Evolutionary conservation across 2,329 filamentous ascomycete genomes (phyloP), one percentile per base, ranked within the genome.

Genomic region (Xylaria sp.): DNA sequence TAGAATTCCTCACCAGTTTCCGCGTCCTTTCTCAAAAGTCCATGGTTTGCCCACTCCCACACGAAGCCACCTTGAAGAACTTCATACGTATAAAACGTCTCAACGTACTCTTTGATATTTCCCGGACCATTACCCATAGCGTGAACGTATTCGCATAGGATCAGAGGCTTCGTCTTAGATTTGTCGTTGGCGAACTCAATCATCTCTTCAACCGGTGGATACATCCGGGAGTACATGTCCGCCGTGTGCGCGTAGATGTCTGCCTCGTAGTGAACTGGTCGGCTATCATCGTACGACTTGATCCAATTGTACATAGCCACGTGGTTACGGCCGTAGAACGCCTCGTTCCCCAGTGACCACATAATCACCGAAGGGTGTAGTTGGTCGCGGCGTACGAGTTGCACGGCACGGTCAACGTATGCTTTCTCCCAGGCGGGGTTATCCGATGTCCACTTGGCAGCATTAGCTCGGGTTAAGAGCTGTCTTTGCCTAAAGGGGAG

Each of bases 91-190:
- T 85, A 84, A 72, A 89, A 90, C 0, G 81, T 78, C 25, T 87
- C 82, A 51, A 87, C 77, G 64, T 90, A 90, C 66, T 89, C 87
- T 68, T 86, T 83, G 64, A 90, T 80, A 1, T 82, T 85, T 4
- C 88, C 87, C 0, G 88, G 88, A 0, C 86, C 87, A 64, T 89
- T 90, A 1, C 88, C 88, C 87, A 90, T 90, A 2, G 87, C 86
- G 27, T 83, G 80, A 5, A 75, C 71, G 62, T 77, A 83, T 65
- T 85, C 81, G 61, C 80, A 82, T 33, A 82, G 74, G 1, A 87
- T 77, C 4, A 87, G 74, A 2, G 85, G 85, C 68, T 87, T 82
- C n/a, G 65, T 65, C 17, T 74, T 73, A 33, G 71, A 72, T 8
- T 64, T 64, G 27, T 78, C 74, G 48, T 72, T 67, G 15, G 76